phyloP scores from a whole-genome alignment of 1,284 basidiomycete species.

The Tilletia caries region DNA sequence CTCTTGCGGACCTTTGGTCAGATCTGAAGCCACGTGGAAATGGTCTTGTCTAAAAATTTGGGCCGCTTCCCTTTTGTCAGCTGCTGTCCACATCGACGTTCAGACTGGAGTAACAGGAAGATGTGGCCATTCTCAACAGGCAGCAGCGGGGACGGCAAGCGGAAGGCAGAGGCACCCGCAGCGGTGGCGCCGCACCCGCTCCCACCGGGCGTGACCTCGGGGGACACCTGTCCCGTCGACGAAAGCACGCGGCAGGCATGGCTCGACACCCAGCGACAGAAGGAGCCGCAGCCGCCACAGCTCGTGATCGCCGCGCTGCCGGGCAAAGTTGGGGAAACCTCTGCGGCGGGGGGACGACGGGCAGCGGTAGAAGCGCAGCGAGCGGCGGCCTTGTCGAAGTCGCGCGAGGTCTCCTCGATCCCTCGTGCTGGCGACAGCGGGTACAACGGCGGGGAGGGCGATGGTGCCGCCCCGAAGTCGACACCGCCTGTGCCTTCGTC shows the following conservation, averaged over 20 bases:
- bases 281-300: slow-evolving; percentile 21
- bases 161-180: neutral
- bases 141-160: neutral
- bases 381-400: slow-evolving; percentile 56
- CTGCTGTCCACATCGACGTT: neutral
- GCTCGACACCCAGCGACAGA: slow-evolving; percentile 52
- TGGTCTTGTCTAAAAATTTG: neutral
- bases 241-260: slow-evolving; percentile 56
- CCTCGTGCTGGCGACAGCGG: slow-evolving; percentile 60
- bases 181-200: slow-evolving; percentile 6
- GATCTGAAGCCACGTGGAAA: too few relatives aligned
- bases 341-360: neutral
- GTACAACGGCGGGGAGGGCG: slow-evolving; percentile 21
- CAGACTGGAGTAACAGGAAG: neutral
- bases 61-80: neutral
- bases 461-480: neutral
- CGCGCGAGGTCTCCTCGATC: slow-evolving; percentile 82
- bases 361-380: slow-evolving; percentile 17
- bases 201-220: slow-evolving; percentile 17
- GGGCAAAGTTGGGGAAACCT: neutral
- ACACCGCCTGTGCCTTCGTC: neutral
- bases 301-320: neutral
- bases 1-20: too few relatives aligned
- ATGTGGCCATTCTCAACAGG: neutral
- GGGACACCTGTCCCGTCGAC: slow-evolving; percentile 69